Percentiles rank a stretch among this genome's conserved stretches.
Evolutionary conservation across 441 rosid species (phyloP).

Genomic region (Hura crepitans): DNA sequence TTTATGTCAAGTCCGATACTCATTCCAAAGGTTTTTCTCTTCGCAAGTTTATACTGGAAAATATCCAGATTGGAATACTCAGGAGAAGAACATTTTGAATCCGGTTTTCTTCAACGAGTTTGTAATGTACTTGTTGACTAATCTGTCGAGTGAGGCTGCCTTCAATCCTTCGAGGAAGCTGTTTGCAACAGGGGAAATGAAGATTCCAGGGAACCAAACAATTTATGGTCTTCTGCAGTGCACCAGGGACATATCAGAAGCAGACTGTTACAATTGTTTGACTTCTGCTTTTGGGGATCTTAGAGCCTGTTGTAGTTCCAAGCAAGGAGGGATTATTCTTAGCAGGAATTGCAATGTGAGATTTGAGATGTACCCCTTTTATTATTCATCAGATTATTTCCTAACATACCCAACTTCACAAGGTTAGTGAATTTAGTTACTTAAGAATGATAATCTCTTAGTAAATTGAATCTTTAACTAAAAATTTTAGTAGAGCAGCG

Average conservation of each 20-base stretch:
- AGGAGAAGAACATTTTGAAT: conserved; percentile 4
- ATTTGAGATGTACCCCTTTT: too few species aligned
- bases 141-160: conserved; percentile 6
- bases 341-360: too few species aligned
- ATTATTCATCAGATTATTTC: too few species aligned
- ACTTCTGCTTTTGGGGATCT: background rate
- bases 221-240: conserved; percentile 33
- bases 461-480: too few species aligned
- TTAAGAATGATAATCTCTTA: too few species aligned
- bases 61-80: conserved; percentile 10
- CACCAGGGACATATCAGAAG: conserved; percentile 20
- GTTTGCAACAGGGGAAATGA: conserved; percentile 27
- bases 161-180: background rate
- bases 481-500: too few species aligned
- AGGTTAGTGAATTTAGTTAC: too few species aligned
- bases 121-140: background rate
- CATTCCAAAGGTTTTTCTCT: background rate
- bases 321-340: too few species aligned
- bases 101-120: conserved; percentile 4
- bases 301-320: too few species aligned
- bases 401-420: too few species aligned
- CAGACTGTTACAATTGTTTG: conserved; percentile 22
- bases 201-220: background rate
- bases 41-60: conserved; percentile 14
- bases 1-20: conserved; percentile 32